Base-by-base conservation (phyloP, 2,329 filamentous ascomycete species). In the Elsinoe fawcettii region DNA sequence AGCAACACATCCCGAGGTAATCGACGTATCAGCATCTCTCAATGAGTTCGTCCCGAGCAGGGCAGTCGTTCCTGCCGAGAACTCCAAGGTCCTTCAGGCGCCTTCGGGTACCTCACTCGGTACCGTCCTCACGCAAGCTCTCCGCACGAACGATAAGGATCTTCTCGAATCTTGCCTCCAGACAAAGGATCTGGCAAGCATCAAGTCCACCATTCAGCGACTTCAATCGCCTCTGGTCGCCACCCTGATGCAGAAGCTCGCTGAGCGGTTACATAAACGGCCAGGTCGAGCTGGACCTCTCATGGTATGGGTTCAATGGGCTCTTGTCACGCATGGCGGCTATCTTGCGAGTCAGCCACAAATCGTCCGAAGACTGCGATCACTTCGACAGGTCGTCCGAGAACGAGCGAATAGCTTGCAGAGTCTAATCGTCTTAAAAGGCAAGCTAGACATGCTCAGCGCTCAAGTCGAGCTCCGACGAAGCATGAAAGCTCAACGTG, bases 261-360 rank as follows among this genome's bases (percentile, higher is more conserved):
- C 93, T 7, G 87, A 95, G 64, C 82, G 91, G 59, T 82, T 99
- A 69, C 86, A 96, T 72, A 83, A 87, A 63, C 84, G 90, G 44
- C 93, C 93, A 1, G 93, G 92, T 2, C 83, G 93, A 56, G 92
- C 93, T 12, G 90, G 91, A 54, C 88, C 86, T 67, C 81, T 99
- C 30, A 91, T 96, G 80, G 83, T 87, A 14, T 99, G 93, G 91
- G 87, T 97, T 43, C 91, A 96, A 73, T 96, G 90, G 89, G 92
- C 90, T 1, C 81, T 96, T 56, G 84, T 96, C 32, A 86, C 88
- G 1, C 93, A 99, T 68, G 93, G 93, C 63, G 93, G 92, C 62
- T 91, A 91, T 55, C 78, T 99, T 53, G 89, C 91, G 9, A 86
- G 86, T 30, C 89, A 95, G 70, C 84, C 88, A n/a, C 86, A 91